phyloP scores from a whole-genome alignment of 1,139 yeast species.

The Suhomyces taliae region DNA sequence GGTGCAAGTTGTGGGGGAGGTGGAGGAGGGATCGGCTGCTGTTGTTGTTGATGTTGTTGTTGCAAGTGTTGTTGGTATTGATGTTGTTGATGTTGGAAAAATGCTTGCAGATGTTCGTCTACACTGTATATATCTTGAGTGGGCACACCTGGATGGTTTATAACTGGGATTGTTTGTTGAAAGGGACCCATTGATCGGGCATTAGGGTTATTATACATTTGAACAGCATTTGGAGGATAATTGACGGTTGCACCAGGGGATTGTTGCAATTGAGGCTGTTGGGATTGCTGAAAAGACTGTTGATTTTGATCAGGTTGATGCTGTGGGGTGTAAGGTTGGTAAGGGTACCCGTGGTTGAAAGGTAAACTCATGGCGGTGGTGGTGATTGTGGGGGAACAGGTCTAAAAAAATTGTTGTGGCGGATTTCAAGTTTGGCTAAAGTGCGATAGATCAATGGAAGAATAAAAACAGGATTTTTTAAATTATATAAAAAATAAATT shows the following conservation, averaged over 20 bases:
- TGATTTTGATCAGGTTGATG: conserved; percentile 10
- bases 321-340: conserved; percentile 9
- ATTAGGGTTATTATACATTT: not conserved
- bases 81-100: conserved; percentile 12
- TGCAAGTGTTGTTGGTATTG: conserved; percentile 11
- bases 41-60: conserved; percentile 7
- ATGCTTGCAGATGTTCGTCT: conserved; percentile 9
- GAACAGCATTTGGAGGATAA: not conserved
- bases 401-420: too few relatives aligned
- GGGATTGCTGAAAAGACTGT: conserved; percentile 1
- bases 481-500: too few relatives aligned
- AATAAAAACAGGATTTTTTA: too few relatives aligned
- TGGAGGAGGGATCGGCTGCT: conserved; percentile 4
- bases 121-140: conserved; percentile 1
- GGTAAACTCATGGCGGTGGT: conserved; percentile 13
- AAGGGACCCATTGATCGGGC: conserved; percentile 1
- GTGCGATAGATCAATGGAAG: too few relatives aligned
- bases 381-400: not conserved
- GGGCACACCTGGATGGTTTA: not conserved
- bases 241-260: not conserved
- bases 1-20: conserved; percentile 3
- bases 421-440: too few relatives aligned
- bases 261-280: conserved; percentile 1
- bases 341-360: conserved; percentile 13
- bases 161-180: not conserved